Evolutionary conservation across 208 protist species (phyloP).

Genomic region (Perkinsela sp.): DNA sequence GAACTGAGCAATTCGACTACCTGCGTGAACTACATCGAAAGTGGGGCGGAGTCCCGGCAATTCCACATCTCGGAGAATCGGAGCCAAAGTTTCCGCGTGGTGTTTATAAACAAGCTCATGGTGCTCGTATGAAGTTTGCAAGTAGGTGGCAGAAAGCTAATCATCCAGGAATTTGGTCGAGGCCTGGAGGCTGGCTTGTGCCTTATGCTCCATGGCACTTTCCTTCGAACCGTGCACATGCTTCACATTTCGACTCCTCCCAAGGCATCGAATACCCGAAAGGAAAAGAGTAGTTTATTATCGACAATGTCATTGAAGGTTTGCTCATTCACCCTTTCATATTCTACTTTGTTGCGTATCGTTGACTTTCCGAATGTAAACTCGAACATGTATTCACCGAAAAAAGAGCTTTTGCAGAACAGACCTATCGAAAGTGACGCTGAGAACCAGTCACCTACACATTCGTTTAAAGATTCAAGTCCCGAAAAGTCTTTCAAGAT

Average conservation of each 20-base stretch:
- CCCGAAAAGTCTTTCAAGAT: not conserved
- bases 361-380: too few relatives aligned
- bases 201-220: not conserved
- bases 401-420: not conserved
- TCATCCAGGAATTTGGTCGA: constrained; percentile 26
- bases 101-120: constrained; percentile 60
- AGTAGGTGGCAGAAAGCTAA: constrained; percentile 66
- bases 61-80: constrained; percentile 55
- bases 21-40: constrained; percentile 44
- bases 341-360: too few relatives aligned
- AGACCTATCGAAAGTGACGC: not conserved
- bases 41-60: constrained; percentile 47
- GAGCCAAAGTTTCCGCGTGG: constrained; percentile 60
- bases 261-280: not conserved
- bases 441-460: not conserved
- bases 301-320: too few relatives aligned
- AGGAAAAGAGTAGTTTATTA: too few relatives aligned
- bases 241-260: not conserved
- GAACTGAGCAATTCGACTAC: constrained; percentile 23
- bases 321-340: too few relatives aligned
- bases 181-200: not conserved
- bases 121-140: constrained; percentile 36
- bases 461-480: not conserved
- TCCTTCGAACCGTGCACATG: not conserved
- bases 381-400: not conserved